Evolutionary conservation across 371 early-diverging fungal genomes (phyloP).

Genomic region (Polyrhizophydium stewartii): DNA sequence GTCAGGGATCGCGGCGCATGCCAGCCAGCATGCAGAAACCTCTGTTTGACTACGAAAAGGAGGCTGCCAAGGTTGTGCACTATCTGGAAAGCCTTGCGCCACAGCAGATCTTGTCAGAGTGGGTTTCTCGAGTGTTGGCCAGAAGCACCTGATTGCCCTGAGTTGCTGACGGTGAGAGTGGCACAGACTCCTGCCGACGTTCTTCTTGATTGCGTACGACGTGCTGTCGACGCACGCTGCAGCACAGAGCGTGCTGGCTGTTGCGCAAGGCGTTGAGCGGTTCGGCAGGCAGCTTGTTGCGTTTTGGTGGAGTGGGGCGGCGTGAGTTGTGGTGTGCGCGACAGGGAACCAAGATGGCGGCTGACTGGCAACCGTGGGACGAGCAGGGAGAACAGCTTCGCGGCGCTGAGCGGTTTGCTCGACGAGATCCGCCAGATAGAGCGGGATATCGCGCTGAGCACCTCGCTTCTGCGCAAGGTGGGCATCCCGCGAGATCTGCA

Average conservation of each 20-base stretch:
- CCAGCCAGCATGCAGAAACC: constrained; percentile 73
- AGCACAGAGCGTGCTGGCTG: constrained; percentile 38
- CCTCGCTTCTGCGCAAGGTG: constrained; percentile 44
- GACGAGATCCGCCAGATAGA: not conserved
- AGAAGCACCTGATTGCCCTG: not conserved
- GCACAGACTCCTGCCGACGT: constrained; percentile 70
- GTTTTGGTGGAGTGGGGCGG: constrained; percentile 54
- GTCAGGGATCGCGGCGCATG: constrained; percentile 49
- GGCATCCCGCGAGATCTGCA: constrained; percentile 55
- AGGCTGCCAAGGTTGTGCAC: constrained; percentile 68
- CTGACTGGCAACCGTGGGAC: no score
- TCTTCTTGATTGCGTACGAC: constrained; percentile 72
- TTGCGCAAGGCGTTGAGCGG: constrained; percentile 38
- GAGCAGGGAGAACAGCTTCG: no score
- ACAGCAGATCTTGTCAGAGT: constrained; percentile 63
- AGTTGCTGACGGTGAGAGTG: constrained; percentile 4
- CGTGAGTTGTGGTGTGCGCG: constrained; percentile 24
- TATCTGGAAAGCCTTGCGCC: constrained; percentile 67
- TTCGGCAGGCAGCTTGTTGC: constrained; percentile 42
- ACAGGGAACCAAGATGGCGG: no score
- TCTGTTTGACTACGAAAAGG: constrained; percentile 67
- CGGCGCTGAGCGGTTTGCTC: not conserved
- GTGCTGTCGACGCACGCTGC: constrained; percentile 64
- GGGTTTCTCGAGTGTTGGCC: constrained; percentile 18
- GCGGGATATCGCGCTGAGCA: constrained; percentile 22